Base-by-base conservation (phyloP, 1,284 basidiomycete genomes). In the Mycena citricolor region DNA sequence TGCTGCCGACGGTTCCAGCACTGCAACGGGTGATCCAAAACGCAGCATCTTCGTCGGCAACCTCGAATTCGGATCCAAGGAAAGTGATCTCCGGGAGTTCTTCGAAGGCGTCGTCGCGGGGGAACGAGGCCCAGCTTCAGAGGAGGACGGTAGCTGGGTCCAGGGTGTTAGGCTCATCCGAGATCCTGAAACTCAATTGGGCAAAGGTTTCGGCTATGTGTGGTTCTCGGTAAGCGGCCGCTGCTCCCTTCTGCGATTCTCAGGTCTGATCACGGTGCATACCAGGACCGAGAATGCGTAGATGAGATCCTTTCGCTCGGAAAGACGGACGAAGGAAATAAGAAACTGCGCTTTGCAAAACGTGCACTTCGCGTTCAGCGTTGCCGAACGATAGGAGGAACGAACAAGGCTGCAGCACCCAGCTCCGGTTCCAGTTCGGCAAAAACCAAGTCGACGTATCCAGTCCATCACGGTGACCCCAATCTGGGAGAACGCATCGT, bases 201-300 rank as follows among this genome's bases (percentile, higher is more conserved):
- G 95, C n/a, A 98, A 97, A 68, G 95, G 95, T 1, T 95, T 99
- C 61, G 94, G 87, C 8, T 98, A 98, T 62, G 85, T 98, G 8
- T 85, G 92, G 56, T 93, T 98, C 55, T 62, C 72, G 41, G 94
- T 92, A 62, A 58, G 85, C 77, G 16, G 46, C 28, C 39, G 31
- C 32, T 24, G 20, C 11, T 33, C 10, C 26, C 20, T n/a, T 5
- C 14, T 14, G n/a, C n/a, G n/a, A 8, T 23, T n/a, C n/a, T 28
- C 14, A n/a, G 1, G 8, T 23, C 24, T 13, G 14, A 22, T 10
- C 21, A 54, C 49, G 48, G 21, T 28, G 22, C 4, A 3, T 28
- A 30, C 16, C 53, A 95, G 92, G 90, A 94, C 58, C 82, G 83
- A 3, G 82, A 84, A 62, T 92, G 89, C 57, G 90, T 94, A 1